Base-by-base conservation (phyloP, 768 basidiomycete species). In the Suillus subaureus region DNA sequence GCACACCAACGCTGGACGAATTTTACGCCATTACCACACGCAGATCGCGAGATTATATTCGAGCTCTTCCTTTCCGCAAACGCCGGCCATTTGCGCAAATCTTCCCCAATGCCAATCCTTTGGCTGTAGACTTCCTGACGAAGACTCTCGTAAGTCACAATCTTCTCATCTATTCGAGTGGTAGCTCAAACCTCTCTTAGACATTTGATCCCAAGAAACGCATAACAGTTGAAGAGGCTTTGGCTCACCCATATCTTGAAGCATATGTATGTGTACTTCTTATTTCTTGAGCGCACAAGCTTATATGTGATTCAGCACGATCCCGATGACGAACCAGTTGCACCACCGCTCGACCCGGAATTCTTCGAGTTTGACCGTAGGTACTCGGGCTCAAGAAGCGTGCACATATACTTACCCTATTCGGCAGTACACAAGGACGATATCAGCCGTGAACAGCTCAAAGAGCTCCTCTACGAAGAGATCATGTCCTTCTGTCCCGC, bases 201-300 rank as follows among this genome's bases (percentile, higher is more conserved):
- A 97, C 97, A 0, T 99, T 99, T 78, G 96, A 97, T 79, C 97
- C 97, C 28, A 96, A 96, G 83, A 97, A 96, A 77, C 90, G 97
- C 54, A 90, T 95, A 76, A 94, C 94, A 0, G 94, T 96, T 49
- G 96, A 98, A 74, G 89, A 96, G 65, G 96, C 96, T 7, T 82
- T 99, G 40, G 90, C 90, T n/a, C 96, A 98, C 72, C 96, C 96
- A 7, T 97, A 97, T 73, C 84, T 97, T 15, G 94, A 95, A 76
- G 93, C 96, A 76, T 97, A 97, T 74, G 92, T 92, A 72, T 54
- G 90, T 69, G 23, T 64, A 56, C 33, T 58, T 54, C 43, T 42
- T 60, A 42, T 40, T 63, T 42, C 31, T 52, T 63, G 43, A 43
- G 62, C 21, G 11, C 28, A 28, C n/a, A 57, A 49, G 35, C 68